Base-by-base conservation (phyloP, 2,329 filamentous ascomycete genomes). In the Colletotrichum lindemuthianum region DNA sequence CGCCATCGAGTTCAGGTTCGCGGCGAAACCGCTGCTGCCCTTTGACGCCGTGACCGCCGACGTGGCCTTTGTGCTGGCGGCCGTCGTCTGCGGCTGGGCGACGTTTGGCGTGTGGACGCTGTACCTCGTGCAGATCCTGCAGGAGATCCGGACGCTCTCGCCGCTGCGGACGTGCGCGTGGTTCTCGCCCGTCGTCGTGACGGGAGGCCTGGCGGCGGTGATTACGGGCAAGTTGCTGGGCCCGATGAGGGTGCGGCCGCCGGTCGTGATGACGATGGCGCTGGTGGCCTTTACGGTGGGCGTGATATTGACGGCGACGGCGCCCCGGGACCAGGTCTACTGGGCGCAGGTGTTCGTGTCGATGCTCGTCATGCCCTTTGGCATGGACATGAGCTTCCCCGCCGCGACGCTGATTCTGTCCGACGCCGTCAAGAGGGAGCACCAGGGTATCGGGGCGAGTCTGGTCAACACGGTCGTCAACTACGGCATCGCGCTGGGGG, bases 361-460 rank as follows among this genome's bases (percentile, higher is more conserved):
- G 3, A 78, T 86, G 5, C 32, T 90, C 3, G 70, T 91, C 49
- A 86, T 86, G 74, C 83, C 86, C 0, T 88, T 84, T 69, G 87
- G 87, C 2, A 88, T 90, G 84, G 88, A 91, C 71, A 89, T 90
- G 81, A 86, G 81, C 2, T 89, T 89, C 69, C 88, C 89, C 0
- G 84, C 87, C 0, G 86, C 85, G 0, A 89, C 83, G 0, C 71
- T 90, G 11, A 81, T 90, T 36, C 77, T 91, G 8, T 86, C 82
- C 36, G 84, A 90, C 67, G 77, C 77, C 2, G 78, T 84, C 0
- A 72, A 77, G 11, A 78, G 76, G 59, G 74, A 79, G 45, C 77
- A 85, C 59, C 80, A 84, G 69, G 81, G 81, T 4, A 78, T 83
- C 10, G 81, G 76, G 0, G 80, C 79, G 9, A 86, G 82, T 15